Conservation (phyloP, 2,329 filamentous ascomycete species). For the Aspergillus novofumigatus region DNA sequence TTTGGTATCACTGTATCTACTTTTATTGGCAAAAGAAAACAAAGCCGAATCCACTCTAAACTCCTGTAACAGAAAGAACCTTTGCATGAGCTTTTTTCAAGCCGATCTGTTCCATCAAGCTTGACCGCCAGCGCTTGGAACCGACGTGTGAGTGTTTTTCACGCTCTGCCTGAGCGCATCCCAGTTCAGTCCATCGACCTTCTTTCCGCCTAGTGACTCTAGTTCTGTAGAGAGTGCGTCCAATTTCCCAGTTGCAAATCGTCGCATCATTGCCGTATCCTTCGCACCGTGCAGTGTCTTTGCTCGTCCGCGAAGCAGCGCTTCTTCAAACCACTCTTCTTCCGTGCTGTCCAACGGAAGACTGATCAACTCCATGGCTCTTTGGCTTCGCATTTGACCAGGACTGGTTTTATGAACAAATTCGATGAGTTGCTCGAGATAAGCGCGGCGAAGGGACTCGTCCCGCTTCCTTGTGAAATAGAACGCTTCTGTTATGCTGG, state of each 20-base stretch:
- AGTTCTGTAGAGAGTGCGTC: slow-evolving; percentile 29
- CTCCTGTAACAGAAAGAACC: neutral
- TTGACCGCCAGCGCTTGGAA: slow-evolving; percentile 5
- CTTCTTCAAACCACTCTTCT: slow-evolving; percentile 70
- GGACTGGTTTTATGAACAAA: slow-evolving; percentile 49
- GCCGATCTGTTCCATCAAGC: slow-evolving; percentile 7
- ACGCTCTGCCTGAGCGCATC: slow-evolving; percentile 42
- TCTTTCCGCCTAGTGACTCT: slow-evolving; percentile 41
- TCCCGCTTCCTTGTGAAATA: slow-evolving; percentile 66
- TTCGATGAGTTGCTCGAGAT: slow-evolving; percentile 64
- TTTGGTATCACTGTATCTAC: neutral
- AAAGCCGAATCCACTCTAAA: neutral
- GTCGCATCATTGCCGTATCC: slow-evolving; percentile 71
- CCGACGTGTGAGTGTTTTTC: slow-evolving; percentile 20
- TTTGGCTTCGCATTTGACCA: slow-evolving; percentile 45
- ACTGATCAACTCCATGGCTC: slow-evolving; percentile 66
- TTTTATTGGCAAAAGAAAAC: neutral
- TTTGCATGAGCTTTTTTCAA: neutral
- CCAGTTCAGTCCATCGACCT: slow-evolving; percentile 51
- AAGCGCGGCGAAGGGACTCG: slow-evolving; percentile 55
- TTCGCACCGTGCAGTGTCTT: slow-evolving; percentile 61
- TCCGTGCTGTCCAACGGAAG: slow-evolving; percentile 68
- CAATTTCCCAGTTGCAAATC: slow-evolving; percentile 61
- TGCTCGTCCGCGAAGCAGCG: slow-evolving; percentile 61
- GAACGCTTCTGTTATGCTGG: slow-evolving; percentile 68